A percentile compares a stretch with the other conserved stretches of the same genome.
These are phyloP conservation scores for Mycogone perniciosa DNA, from an alignment of 2,329 filamentous ascomycete genomes.

Conservation along the genomic window DNA sequence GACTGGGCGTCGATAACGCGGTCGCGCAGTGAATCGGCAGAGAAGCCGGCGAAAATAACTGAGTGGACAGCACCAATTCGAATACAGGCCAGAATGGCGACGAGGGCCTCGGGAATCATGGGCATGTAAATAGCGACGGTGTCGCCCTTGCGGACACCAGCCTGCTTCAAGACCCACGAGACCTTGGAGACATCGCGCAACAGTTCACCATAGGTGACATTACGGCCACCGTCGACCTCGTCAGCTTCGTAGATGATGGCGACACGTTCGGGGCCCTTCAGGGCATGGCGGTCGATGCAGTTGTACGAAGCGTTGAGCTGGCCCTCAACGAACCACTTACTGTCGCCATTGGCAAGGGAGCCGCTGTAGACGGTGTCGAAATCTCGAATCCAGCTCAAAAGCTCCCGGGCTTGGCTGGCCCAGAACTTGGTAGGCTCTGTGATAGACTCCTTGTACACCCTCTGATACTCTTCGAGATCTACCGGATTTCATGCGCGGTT, in stretches of 20 bases:
- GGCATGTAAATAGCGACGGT: constrained; percentile 95
- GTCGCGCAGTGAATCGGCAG: constrained; percentile 89
- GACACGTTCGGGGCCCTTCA: constrained; percentile 85
- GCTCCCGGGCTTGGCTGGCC: constrained; percentile 76
- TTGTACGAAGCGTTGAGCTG: constrained; percentile 95
- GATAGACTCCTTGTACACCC: constrained; percentile 77
- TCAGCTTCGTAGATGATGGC: constrained; percentile 99
- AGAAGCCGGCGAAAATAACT: constrained; percentile 96
- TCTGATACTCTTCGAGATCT: constrained; percentile 62
- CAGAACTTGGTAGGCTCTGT: constrained; percentile 85
- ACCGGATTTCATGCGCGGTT: constrained; percentile 10
- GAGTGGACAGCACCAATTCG: constrained; percentile 96
- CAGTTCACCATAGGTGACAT: constrained; percentile 87
- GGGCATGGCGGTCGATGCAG: constrained; percentile 93
- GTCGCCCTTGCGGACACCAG: constrained; percentile 95
- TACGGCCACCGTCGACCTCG: constrained; percentile 79
- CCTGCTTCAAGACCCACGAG: constrained; percentile 83
- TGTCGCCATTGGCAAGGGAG: constrained; percentile 71
- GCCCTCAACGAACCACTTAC: constrained; percentile 91
- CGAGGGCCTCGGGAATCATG: constrained; percentile 94
- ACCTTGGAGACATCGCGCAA: constrained; percentile 84
- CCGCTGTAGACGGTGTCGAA: constrained; percentile 85
- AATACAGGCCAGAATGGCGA: constrained; percentile 84
- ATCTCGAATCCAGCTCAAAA: constrained; percentile 83
- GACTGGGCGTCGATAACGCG: constrained; percentile 86